A percentile compares a stretch with the other conserved stretches of the same genome.
phyloP scores from a whole-genome alignment of 2,329 filamentous ascomycete genomes.

The Xylaria sp. region DNA sequence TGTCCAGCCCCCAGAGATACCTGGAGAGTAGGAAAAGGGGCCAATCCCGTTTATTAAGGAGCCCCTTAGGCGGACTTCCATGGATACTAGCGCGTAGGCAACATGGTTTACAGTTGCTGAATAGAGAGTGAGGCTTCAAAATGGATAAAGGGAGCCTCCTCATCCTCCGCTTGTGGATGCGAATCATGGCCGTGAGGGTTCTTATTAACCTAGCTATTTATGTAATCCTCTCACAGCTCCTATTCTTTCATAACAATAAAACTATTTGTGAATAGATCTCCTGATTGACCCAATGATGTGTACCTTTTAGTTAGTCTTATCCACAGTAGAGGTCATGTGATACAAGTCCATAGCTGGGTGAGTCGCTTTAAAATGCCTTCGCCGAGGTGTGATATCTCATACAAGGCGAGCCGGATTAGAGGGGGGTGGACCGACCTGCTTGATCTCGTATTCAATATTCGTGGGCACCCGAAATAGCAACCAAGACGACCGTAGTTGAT shows the following conservation, averaged over 20 bases:
- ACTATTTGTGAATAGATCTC: background rate
- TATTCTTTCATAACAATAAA: background rate
- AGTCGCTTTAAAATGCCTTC: conserved; percentile 11
- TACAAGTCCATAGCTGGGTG: conserved; percentile 7
- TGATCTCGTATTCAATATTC: conserved; percentile 18
- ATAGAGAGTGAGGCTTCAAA: background rate
- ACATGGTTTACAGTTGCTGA: conserved; percentile 1
- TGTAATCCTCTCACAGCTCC: background rate
- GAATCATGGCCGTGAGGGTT: background rate
- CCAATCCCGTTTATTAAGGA: conserved; percentile 4
- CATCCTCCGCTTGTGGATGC: background rate
- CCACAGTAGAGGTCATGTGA: background rate
- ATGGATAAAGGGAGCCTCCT: background rate
- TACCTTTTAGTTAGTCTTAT: background rate
- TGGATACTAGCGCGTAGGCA: conserved; percentile 14
- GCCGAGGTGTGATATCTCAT: background rate
- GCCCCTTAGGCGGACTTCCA: conserved; percentile 8
- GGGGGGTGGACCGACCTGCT: background rate
- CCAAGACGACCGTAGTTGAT: conserved; percentile 4
- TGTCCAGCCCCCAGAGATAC: background rate
- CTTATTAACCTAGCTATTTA: background rate
- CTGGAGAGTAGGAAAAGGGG: background rate
- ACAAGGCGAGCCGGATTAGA: conserved; percentile 11
- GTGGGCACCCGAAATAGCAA: conserved; percentile 12
- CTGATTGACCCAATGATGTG: background rate